Evolutionary conservation across 371 early-diverging fungal genomes (phyloP), one percentile per base, ranked within the genome.

Genomic region (Rhizopus microsporus): DNA sequence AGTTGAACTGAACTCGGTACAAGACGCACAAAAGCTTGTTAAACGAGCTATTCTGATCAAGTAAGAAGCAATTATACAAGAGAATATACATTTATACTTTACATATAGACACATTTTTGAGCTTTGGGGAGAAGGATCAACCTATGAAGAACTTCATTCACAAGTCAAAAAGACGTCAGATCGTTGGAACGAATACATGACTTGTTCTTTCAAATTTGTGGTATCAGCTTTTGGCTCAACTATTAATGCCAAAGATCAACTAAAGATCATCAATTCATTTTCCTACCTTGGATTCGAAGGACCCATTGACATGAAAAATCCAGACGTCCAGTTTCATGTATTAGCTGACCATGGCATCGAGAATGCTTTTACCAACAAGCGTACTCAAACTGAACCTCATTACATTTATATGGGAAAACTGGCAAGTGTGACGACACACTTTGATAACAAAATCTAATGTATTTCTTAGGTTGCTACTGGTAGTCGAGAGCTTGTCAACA

Each of bases 11-110:
- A 81, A 79, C 13, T 81, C 81, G 2, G 84, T 82, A 7, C 87
- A 83, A 44, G 82, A 86, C 39, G 96, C 96, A 4, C 72, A 67
- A 10, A 79, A 80, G 57, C 82, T 97, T n/a, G 73, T 93, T 4
- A 80, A 80, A 54, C 83, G 96, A n/a, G 83, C 92, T 2, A 94
- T 96, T 52, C 83, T 97, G 38, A 84, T 91, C 59, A 92, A 87
- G 88, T 94, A 67, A 63, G 6, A 3, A 37, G 23, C 2, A 49
- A 17, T 40, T 34, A 30, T 30, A 7, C 13, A 16, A 46, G 16
- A 42, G 1, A 6, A 7, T 9, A 32, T 2, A 17, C 9, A 44
- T 44, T 37, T 30, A 15, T 8, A 4, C 2, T 15, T 34, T 34
- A 40, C 16, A 40, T 30, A 13, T 68, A 91, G 91, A 63, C 77